Base-by-base conservation (phyloP, 805 yeast genomes). In the Teunomyces tritomae region DNA sequence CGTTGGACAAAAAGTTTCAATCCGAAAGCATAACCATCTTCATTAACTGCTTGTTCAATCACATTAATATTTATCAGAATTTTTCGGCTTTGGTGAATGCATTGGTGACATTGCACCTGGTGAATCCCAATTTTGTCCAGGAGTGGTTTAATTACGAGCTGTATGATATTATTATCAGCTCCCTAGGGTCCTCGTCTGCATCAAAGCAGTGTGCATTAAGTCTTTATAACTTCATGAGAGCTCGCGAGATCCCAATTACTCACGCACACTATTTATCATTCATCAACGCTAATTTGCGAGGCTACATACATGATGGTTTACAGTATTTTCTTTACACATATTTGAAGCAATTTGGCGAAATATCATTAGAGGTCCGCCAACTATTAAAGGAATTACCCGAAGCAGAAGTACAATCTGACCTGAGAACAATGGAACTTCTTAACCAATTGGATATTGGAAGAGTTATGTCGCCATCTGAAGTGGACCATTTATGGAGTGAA, bases 1-100 rank as follows among this genome's bases (percentile, higher is more conserved):
- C 61, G 11, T 6, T 39, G 44, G 24, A 41, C 2, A 46, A 47
- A 11, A 37, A 55, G 2, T 53, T 47, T 30, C 45, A 50, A 5
- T 7, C 28, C 2, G 49, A 53, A 36, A 59, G 69, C 10, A 50
- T 61, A 10, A 53, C 45, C 3, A 40, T 63, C 2, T 70, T 73
- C 46, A 47, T 72, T 27, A 70, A 70, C 47, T 70, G 76, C 46
- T 26, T 71, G 2, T 53, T 73, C 30, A 63, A 67, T 49, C 76
- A 71, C 52, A 50, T 71, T 17, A 58, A 57, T 28, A 43, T 63
- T 14, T 61, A 63, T 53, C 73, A 69, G 45, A 71, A 71, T 51
- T 63, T 64, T 40, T 55, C 71, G 2, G 76, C 69, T 0, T 49
- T 64, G 3, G 54, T 59, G 1, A 51, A 55, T 24, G 61, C 55